Conservation (phyloP, 2,329 filamentous ascomycete genomes). For the Talaromyces sp. region DNA sequence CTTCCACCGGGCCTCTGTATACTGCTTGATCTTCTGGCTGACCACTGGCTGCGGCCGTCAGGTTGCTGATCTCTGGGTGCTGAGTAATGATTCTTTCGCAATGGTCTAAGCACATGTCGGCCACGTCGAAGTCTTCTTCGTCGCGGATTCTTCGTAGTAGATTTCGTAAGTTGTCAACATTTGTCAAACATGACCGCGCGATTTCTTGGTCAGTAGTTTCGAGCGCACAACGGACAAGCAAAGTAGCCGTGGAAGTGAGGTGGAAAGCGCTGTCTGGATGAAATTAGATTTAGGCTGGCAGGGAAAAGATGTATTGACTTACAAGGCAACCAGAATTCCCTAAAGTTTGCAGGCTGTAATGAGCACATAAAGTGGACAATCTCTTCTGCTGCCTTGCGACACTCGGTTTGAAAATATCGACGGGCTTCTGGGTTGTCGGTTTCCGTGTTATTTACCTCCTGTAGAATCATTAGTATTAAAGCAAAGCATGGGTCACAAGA, state of each 20-base stretch:
- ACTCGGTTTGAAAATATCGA: slow-evolving; percentile 48
- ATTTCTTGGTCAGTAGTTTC: slow-evolving; percentile 49
- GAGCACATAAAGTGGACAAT: slow-evolving; percentile 51
- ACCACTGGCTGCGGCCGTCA: slow-evolving; percentile 8
- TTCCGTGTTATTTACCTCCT: slow-evolving; percentile 44
- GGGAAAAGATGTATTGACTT: slow-evolving; percentile 22
- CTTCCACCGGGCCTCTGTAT: slow-evolving; percentile 19
- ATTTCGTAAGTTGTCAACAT: slow-evolving; percentile 48
- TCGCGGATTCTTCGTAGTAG: slow-evolving; percentile 48
- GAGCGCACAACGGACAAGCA: slow-evolving; percentile 51
- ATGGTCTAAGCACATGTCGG: slow-evolving; percentile 53
- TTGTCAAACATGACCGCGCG: slow-evolving; percentile 45
- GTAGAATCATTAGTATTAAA: not conserved
- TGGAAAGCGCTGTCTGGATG: slow-evolving; percentile 49
- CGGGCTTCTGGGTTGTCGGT: slow-evolving; percentile 48
- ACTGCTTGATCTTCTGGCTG: slow-evolving; percentile 13
- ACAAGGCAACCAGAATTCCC: slow-evolving; percentile 54
- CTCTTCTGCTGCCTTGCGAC: slow-evolving; percentile 43
- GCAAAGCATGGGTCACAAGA: not conserved
- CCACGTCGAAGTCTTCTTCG: slow-evolving; percentile 55
- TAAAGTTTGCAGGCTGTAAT: slow-evolving; percentile 46
- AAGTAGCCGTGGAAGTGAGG: slow-evolving; percentile 53
- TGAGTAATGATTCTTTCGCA: slow-evolving; percentile 46
- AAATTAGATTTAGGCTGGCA: not conserved
- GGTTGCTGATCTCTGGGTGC: slow-evolving; percentile 29